These are phyloP conservation scores for Larix kaempferi DNA, from an alignment of 75 land plant species.

Conservation along the genomic window DNA sequence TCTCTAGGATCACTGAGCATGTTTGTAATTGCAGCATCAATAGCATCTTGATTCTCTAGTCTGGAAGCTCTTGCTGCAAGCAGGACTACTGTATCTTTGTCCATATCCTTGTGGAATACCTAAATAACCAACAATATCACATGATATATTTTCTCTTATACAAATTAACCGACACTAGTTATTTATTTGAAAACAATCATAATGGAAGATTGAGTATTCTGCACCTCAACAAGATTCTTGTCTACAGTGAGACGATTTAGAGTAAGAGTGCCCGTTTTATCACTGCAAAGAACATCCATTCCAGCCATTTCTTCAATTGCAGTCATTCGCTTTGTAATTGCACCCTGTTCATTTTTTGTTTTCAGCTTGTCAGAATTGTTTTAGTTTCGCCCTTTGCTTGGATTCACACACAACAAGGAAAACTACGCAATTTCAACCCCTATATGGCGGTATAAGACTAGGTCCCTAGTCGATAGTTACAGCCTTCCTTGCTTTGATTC, in stretches of 20 bases:
- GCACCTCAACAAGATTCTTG: constrained; percentile 56
- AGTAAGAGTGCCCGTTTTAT: constrained; percentile 73
- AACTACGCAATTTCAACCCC: not conserved
- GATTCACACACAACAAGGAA: not conserved
- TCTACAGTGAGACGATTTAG: constrained; percentile 60
- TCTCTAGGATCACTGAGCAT: constrained; percentile 64
- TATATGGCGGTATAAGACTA: not conserved
- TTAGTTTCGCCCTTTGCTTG: not conserved
- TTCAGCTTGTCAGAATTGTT: constrained; percentile 2
- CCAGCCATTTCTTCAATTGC: constrained; percentile 83
- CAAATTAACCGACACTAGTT: not conserved
- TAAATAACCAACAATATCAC: constrained; percentile 18
- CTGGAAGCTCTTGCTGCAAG: constrained; percentile 59
- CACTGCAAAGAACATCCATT: constrained; percentile 68
- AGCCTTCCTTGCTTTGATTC: not conserved
- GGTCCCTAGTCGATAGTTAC: not conserved
- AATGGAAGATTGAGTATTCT: not conserved
- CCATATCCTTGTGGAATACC: constrained; percentile 46
- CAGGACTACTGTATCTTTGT: constrained; percentile 37
- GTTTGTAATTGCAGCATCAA: constrained; percentile 60
- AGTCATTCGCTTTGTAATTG: constrained; percentile 78
- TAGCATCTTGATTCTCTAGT: constrained; percentile 69
- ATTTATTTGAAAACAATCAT: not conserved
- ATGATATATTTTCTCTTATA: not conserved
- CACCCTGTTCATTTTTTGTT: constrained; percentile 40